These are phyloP conservation scores for Colletotrichum salicis DNA, from an alignment of 2,329 filamentous ascomycete species.

Conservation along the genomic window DNA sequence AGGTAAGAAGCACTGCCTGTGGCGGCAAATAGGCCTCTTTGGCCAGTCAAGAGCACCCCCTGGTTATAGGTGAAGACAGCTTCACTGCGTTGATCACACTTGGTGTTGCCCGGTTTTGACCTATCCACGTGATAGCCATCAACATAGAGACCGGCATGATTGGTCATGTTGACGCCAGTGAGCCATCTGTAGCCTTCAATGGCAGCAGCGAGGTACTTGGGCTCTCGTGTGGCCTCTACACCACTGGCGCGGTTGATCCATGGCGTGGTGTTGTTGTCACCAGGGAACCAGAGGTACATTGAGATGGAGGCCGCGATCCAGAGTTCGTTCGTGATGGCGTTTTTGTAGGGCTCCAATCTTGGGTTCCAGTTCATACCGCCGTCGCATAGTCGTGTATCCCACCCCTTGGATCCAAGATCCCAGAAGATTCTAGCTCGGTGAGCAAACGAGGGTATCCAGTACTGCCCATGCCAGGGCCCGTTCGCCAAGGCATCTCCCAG, in stretches of 20 bases:
- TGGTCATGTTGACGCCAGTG: conserved; percentile 81
- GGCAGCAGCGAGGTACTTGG: conserved; percentile 77
- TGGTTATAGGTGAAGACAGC: conserved; percentile 98
- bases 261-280: conserved; percentile 78
- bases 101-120: conserved; percentile 70
- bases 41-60: conserved; percentile 85
- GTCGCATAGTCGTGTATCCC: conserved; percentile 82
- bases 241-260: conserved; percentile 56
- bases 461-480: conserved; percentile 77
- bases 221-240: conserved; percentile 57
- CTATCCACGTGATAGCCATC: conserved; percentile 89
- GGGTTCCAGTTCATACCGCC: conserved; percentile 96
- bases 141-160: conserved; percentile 77
- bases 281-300: conserved; percentile 92
- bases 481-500: conserved; percentile 48
- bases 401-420: conserved; percentile 80
- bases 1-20: conserved; percentile 80
- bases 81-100: conserved; percentile 83
- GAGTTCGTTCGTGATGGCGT: conserved; percentile 94
- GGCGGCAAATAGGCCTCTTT: conserved; percentile 81
- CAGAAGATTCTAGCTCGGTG: conserved; percentile 88
- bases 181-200: conserved; percentile 86
- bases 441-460: conserved; percentile 81
- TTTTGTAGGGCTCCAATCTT: conserved; percentile 85
- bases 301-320: conserved; percentile 85